phyloP scores from a whole-genome alignment of 2,329 filamentous ascomycete species.

The Myriosclerotinia duriaeana region DNA sequence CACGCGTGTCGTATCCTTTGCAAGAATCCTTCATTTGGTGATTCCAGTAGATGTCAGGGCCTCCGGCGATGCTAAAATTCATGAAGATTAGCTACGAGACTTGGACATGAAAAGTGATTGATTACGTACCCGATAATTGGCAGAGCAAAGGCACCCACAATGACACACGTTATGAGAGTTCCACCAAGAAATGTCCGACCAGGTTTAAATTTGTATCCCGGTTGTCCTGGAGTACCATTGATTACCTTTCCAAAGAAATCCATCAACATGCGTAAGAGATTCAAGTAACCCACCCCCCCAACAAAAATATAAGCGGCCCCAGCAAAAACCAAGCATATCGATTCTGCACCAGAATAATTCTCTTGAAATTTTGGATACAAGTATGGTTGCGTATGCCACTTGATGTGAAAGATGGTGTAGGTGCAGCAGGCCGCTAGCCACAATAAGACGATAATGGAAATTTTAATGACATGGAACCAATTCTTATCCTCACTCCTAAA shows the following conservation, averaged over 20 bases:
- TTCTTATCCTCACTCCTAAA: neutral
- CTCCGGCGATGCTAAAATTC: conserved; percentile 10
- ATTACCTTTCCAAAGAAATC: neutral
- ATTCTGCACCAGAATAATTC: neutral
- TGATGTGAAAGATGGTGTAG: conserved; percentile 6
- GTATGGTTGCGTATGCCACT: conserved; percentile 24
- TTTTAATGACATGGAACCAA: too few species aligned
- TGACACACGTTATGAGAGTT: neutral
- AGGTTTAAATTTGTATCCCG: too few species aligned
- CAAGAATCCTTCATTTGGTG: conserved; percentile 32
- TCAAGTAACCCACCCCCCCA: neutral
- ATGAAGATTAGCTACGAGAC: neutral
- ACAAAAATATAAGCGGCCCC: neutral
- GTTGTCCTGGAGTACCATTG: neutral
- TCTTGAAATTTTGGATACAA: conserved; percentile 14
- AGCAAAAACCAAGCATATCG: accelerated
- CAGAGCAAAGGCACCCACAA: neutral
- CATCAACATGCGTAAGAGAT: accelerated
- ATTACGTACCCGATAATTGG: conserved; percentile 25
- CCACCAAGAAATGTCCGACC: neutral
- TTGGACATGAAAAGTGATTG: too few species aligned
- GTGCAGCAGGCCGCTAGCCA: neutral
- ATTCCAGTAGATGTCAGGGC: conserved; percentile 27
- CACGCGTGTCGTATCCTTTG: conserved; percentile 27
- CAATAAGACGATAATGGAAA: neutral